Evolutionary conservation across 805 yeast species (phyloP).

Genomic region (Candida insectalens): DNA sequence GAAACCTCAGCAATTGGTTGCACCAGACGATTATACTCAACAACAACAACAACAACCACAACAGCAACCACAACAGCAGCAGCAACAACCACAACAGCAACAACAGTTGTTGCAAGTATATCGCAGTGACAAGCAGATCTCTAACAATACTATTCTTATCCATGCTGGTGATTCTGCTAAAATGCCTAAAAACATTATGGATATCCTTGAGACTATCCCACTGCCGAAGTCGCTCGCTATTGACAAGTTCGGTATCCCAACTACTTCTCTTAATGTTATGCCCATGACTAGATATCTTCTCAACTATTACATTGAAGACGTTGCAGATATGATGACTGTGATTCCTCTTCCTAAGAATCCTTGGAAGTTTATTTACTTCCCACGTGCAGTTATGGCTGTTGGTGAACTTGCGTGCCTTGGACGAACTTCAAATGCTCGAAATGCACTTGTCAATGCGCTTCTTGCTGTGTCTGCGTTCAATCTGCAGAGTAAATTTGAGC

Average conservation of each 20-base stretch:
- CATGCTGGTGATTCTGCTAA: slow-evolving; percentile 26
- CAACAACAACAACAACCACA: neutral
- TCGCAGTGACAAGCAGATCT: slow-evolving; percentile 8
- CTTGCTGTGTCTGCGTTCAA: slow-evolving; percentile 78
- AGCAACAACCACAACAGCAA: slow-evolving; percentile 3
- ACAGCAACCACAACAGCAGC: neutral
- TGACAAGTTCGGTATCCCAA: slow-evolving; percentile 38
- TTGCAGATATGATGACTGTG: slow-evolving; percentile 66
- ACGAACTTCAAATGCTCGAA: slow-evolving; percentile 62
- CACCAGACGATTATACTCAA: slow-evolving; percentile 6
- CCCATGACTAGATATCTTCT: slow-evolving; percentile 66
- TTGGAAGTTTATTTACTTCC: slow-evolving; percentile 82
- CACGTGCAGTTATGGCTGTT: slow-evolving; percentile 70
- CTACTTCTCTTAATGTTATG: slow-evolving; percentile 51
- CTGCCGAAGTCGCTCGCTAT: slow-evolving; percentile 33
- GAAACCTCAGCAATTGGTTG: slow-evolving; percentile 7
- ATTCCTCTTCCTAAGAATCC: slow-evolving; percentile 67
- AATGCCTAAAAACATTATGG: slow-evolving; percentile 50
- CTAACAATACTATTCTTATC: slow-evolving; percentile 22
- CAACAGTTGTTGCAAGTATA: slow-evolving; percentile 7
- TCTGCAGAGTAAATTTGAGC: slow-evolving; percentile 60
- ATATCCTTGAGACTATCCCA: slow-evolving; percentile 32
- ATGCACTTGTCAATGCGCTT: slow-evolving; percentile 68
- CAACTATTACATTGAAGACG: slow-evolving; percentile 62
- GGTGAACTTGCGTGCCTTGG: slow-evolving; percentile 77